A percentile compares a stretch with the other conserved stretches of the same genome.
phyloP scores from a whole-genome alignment of 2,329 filamentous ascomycete genomes.

The Fusarium graminum region DNA sequence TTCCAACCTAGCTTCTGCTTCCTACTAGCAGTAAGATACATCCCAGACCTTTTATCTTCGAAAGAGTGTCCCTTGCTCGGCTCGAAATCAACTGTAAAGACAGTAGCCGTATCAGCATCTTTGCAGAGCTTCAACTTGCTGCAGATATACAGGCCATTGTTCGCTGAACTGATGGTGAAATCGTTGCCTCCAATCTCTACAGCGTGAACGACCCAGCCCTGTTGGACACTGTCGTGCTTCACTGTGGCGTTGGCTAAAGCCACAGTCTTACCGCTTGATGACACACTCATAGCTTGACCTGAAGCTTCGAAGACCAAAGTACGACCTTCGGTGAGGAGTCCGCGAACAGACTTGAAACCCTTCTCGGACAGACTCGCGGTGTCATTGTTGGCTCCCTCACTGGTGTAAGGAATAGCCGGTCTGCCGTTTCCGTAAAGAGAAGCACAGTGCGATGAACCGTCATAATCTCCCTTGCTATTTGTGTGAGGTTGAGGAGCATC shows the following conservation, averaged over 20 bases:
- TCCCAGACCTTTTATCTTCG: neutral
- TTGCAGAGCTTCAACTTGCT: neutral
- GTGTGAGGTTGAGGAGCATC: slow-evolving; percentile 3
- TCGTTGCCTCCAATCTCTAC: neutral
- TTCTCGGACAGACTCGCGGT: slow-evolving; percentile 5
- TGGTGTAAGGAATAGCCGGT: slow-evolving; percentile 10
- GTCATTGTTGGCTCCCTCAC: neutral
- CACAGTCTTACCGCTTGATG: neutral
- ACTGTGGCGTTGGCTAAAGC: neutral
- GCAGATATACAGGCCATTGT: slow-evolving; percentile 4
- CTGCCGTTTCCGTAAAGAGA: neutral
- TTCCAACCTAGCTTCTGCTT: slow-evolving; percentile 3
- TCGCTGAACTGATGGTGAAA: slow-evolving; percentile 1
- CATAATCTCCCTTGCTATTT: slow-evolving; percentile 7
- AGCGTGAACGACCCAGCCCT: slow-evolving; percentile 3
- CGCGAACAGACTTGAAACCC: slow-evolving; percentile 11
- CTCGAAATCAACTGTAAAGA: slow-evolving; percentile 3
- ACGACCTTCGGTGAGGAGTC: neutral
- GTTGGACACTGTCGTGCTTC: neutral
- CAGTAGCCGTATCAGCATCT: neutral
- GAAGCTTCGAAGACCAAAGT: neutral
- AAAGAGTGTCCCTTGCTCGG: slow-evolving; percentile 7
- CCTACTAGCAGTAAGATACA: neutral
- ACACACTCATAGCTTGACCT: neutral
- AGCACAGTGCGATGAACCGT: slow-evolving; percentile 4